Base-by-base conservation (phyloP, 192 early-diverging fungal genomes). In the Podila horticola region DNA sequence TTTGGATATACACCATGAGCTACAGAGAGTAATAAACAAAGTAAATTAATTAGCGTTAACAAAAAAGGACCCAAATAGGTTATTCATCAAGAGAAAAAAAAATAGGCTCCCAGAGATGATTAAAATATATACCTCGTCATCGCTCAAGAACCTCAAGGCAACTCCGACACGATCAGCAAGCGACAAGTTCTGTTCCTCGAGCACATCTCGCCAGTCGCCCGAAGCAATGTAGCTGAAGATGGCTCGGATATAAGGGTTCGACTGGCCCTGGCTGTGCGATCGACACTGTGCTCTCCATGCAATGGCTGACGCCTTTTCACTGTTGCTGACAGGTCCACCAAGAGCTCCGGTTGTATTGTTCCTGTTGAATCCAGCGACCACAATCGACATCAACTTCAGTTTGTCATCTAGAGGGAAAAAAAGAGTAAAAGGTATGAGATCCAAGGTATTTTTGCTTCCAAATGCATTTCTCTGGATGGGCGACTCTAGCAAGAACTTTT, bases 151-250 rank as follows among this genome's bases (percentile, higher is more conserved):
- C 31, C 96, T 88, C 38, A 99, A 77, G 6, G 96, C 98, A 26
- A 98, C 89, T 0, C 91, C 92, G 52, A 98, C 79, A 33, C 93
- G 88, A 58, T 97, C 95, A 68, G 86, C 83, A 28, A 98, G 83
- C 33, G 93, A 88, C 59, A 97, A 68, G n/a, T 84, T 87, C 20
- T 87, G 72, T 79, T 94, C 93, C 29, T 87, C 84, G 45, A 98
- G 67, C 4, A 97, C 94, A 11, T 85, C 84, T 3, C 69, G 63
- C 97, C 97, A 99, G 83, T 96, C 87, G 29, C 91, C 91, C 2
- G 91, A 93, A 12, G 94, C 88, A 68, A 98, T 88, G 55, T 95
- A 92, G 45, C 92, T 90, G 77, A 99, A 98, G 7, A 99, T 95
- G 41, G 94, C 92, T 45, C 92, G 84, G 61, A 98, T 74, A 66